Conservation (phyloP, 1,139 yeast species). For the Debaryomycetaceae sp. region DNA sequence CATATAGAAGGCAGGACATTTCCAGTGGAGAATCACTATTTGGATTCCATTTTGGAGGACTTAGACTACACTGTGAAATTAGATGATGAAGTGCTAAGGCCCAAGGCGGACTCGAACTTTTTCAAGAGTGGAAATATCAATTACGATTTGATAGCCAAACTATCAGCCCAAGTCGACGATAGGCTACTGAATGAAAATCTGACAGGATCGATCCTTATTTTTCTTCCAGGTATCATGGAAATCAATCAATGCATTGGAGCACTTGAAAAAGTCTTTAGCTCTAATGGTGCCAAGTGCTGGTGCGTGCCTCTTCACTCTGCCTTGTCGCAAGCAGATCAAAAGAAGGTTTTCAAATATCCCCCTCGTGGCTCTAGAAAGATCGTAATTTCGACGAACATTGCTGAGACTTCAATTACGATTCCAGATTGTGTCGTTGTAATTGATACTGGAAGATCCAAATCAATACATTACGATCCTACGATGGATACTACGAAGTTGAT, state of each 20-base stretch:
- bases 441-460: conserved; percentile 84
- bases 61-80: conserved; percentile 52
- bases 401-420: conserved; percentile 87
- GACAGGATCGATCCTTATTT: conserved; percentile 75
- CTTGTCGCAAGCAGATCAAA: conserved; percentile 76
- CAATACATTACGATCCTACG: conserved; percentile 63
- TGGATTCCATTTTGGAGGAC: conserved; percentile 59
- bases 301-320: conserved; percentile 89
- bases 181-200: conserved; percentile 30
- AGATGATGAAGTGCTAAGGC: conserved; percentile 44
- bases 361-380: conserved; percentile 62
- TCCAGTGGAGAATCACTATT: conserved; percentile 74
- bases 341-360: conserved; percentile 58
- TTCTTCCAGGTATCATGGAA: conserved; percentile 89
- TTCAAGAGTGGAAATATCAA: conserved; percentile 67
- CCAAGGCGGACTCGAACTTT: conserved; percentile 61
- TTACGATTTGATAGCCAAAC: conserved; percentile 61
- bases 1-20: conserved; percentile 93
- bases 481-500: conserved; percentile 67
- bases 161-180: conserved; percentile 52
- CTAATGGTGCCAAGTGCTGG: conserved; percentile 16
- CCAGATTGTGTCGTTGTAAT: conserved; percentile 93
- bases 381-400: conserved; percentile 86
- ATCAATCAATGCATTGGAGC: conserved; percentile 49
- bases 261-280: conserved; percentile 18